Base-by-base conservation (phyloP, 2,329 filamentous ascomycete species). In the Pyricularia grisea region DNA sequence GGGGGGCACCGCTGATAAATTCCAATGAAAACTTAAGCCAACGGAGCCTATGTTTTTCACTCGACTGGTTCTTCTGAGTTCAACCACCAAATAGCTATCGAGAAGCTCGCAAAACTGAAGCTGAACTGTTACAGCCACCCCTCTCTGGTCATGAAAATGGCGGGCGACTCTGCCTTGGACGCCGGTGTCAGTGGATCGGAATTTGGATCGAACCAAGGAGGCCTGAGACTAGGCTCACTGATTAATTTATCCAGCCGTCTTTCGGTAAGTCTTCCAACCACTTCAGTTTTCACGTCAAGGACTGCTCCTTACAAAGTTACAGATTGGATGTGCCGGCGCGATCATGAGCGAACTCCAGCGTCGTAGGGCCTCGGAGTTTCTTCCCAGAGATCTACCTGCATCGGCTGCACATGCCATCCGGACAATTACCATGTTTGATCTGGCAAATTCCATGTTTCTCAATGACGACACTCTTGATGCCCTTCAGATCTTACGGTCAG, bases 251-350 rank as follows among this genome's bases (percentile, higher is more conserved):
- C 94, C 2, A 94, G 91, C 73, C 81, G 79, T 6, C 76, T 91
- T 14, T 92, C 93, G 2, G 90, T 92, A 76, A 73, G 80, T 75
- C 36, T 4, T 11, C 42, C 50, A 9, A 9, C 28, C 10, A 7
- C 14, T 61, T 10, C 17, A 10, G 10, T 1, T 25, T 42, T 28
- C 17, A 42, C 9, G 20, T n/a, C 67, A 64, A 17, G 14, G n/a
- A 14, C n/a, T 58, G 30, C 31, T 9, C 14, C 42, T 70, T 17
- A 68, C n/a, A 69, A 10, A 4, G n/a, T 69, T 7, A 65, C 60
- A 89, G 81, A 82, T 97, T 66, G 92, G 92, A 3, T 98, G 95
- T 78, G 91, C 90, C 30, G 93, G 94, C n/a, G 94, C 94, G 30
- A 80, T 98, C 2, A 79, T 98, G n/a, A 85, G 86, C 5, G 92